Conservation (phyloP, 192 early-diverging fungal genomes). For the Geranomyces variabilis region DNA sequence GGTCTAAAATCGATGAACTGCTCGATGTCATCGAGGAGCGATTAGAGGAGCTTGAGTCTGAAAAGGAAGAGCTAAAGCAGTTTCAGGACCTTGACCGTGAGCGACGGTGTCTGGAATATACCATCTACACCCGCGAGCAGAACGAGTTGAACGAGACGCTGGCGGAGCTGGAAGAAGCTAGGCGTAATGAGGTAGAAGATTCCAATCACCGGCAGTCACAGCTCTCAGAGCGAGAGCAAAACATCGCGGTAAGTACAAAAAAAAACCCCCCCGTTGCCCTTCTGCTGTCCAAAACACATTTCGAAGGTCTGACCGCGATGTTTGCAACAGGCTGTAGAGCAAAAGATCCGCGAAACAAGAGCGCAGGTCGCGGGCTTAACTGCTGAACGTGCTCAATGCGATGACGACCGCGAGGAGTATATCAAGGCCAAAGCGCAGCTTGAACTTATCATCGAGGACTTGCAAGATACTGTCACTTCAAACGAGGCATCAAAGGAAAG, state of each 20-base stretch:
- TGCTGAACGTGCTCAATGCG: slow-evolving; percentile 71
- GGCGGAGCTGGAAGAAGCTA: slow-evolving; percentile 63
- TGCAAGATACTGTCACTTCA: slow-evolving; percentile 60
- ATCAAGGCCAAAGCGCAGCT: slow-evolving; percentile 79
- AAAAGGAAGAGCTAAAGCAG: slow-evolving; percentile 90
- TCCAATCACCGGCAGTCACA: slow-evolving; percentile 63
- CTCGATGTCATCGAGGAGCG: slow-evolving; percentile 87
- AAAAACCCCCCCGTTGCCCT: background rate
- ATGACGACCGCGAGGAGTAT: slow-evolving; percentile 73
- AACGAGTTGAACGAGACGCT: slow-evolving; percentile 77
- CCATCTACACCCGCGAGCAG: slow-evolving; percentile 90
- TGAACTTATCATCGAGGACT: slow-evolving; percentile 78
- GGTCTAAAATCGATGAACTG: slow-evolving; percentile 86
- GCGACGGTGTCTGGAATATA: slow-evolving; percentile 85
- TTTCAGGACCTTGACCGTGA: slow-evolving; percentile 87
- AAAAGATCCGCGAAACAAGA: slow-evolving; percentile 57
- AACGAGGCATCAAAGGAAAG: slow-evolving; percentile 4
- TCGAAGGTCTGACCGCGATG: background rate
- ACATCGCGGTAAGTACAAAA: slow-evolving; percentile 38
- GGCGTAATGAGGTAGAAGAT: slow-evolving; percentile 56
- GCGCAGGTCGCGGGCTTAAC: slow-evolving; percentile 68
- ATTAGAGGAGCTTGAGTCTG: slow-evolving; percentile 84
- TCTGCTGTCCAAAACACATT: too few species aligned
- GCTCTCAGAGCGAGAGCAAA: slow-evolving; percentile 56
- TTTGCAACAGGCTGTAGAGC: slow-evolving; percentile 49